phyloP scores from a whole-genome alignment of 2,329 filamentous ascomycete species.

The Trichothecium roseum region DNA sequence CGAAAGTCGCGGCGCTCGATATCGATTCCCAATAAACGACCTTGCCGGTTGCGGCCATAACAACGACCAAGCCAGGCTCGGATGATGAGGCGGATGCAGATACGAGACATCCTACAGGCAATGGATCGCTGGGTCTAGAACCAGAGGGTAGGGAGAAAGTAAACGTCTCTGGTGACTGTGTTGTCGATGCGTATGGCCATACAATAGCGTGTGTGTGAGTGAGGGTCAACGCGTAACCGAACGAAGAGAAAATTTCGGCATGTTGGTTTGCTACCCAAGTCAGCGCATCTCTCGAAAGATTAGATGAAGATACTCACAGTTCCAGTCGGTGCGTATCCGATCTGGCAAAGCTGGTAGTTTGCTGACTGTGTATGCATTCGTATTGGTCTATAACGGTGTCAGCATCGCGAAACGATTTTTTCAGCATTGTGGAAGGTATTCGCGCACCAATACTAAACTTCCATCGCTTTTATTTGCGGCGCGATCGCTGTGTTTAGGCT shows the following conservation, averaged over 20 bases:
- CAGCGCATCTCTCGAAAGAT: background rate
- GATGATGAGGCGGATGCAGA: constrained; percentile 66
- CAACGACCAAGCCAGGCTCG: constrained; percentile 76
- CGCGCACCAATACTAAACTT: constrained; percentile 53
- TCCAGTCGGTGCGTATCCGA: constrained; percentile 55
- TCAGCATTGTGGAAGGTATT: constrained; percentile 4
- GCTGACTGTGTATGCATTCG: constrained; percentile 74
- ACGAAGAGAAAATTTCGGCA: constrained; percentile 54
- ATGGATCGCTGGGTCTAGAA: constrained; percentile 55
- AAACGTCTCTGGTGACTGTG: constrained; percentile 64
- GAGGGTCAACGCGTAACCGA: constrained; percentile 68
- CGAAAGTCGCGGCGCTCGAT: constrained; percentile 74
- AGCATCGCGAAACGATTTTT: constrained; percentile 11
- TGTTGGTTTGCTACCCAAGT: constrained; percentile 45
- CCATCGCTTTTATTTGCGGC: constrained; percentile 54
- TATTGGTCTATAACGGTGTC: constrained; percentile 53
- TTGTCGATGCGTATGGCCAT: constrained; percentile 74
- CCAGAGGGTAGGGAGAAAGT: constrained; percentile 69
- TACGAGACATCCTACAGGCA: constrained; percentile 77
- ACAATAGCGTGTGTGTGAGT: constrained; percentile 76
- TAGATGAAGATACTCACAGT: constrained; percentile 39
- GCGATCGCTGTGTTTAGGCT: constrained; percentile 51
- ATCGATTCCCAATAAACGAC: constrained; percentile 95
- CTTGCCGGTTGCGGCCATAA: constrained; percentile 75
- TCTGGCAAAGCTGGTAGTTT: constrained; percentile 77